Percentiles rank a stretch among this genome's conserved stretches.
phyloP scores from a whole-genome alignment of 1,139 yeast genomes.

The Candida albicans region DNA sequence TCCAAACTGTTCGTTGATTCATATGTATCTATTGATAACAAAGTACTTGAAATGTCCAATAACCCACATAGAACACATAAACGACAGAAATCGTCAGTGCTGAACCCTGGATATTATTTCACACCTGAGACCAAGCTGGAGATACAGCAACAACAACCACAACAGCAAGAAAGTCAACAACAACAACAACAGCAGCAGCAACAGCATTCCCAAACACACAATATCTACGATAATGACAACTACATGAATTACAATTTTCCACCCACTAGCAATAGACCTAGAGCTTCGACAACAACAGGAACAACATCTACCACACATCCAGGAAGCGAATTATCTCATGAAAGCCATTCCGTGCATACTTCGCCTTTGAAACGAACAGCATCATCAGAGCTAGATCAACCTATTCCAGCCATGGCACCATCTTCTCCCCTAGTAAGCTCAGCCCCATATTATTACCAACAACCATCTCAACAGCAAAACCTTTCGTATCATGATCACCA shows the following conservation, averaged over 20 bases:
- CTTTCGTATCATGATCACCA: conserved; percentile 5
- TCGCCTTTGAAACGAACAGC: conserved; percentile 15
- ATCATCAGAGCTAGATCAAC: conserved; percentile 12
- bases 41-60: conserved; percentile 21
- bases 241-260: conserved; percentile 7
- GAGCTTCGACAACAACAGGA: conserved; percentile 1
- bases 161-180: conserved; percentile 2
- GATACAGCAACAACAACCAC: conserved; percentile 3
- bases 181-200: neutral
- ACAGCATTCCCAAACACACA: neutral
- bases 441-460: conserved; percentile 7
- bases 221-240: conserved; percentile 3
- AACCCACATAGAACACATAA: conserved; percentile 34
- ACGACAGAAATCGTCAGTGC: conserved; percentile 44
- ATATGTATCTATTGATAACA: conserved; percentile 5
- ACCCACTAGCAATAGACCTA: conserved; percentile 3
- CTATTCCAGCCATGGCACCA: conserved; percentile 7
- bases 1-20: conserved; percentile 6
- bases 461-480: conserved; percentile 2
- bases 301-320: conserved; percentile 4
- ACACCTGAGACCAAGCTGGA: conserved; percentile 12
- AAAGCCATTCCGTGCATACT: conserved; percentile 11
- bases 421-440: conserved; percentile 8
- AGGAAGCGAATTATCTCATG: conserved; percentile 3
- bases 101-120: conserved; percentile 36